Evolutionary conservation across 1,284 basidiomycete species (phyloP), one percentile per base, ranked within the genome.

Genomic region (Ustilago lituana): DNA sequence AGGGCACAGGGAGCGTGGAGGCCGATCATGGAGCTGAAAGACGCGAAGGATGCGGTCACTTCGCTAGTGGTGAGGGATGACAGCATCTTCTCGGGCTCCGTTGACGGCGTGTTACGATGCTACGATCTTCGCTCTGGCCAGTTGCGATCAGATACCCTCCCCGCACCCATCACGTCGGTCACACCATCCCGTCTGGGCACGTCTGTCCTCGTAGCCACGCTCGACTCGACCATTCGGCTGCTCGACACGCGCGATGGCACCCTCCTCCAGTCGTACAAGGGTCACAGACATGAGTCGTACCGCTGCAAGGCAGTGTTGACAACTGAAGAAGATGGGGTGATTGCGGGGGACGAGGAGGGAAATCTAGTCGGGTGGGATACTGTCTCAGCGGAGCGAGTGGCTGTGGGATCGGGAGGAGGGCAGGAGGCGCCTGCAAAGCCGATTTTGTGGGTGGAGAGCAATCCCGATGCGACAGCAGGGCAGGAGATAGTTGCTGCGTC

Each of bases 121-220:
- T 98, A 98, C 83, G 96, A 98, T 82, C 84, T 98, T 27, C 89
- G 95, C 41, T 92, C 90, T 85, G 96, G 96, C 20, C 88, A 94
- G 81, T 83, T 97, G 24, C 87, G 89, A 4, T 86, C 90, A 43
- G 96, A 99, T 82, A 93, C 89, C 74, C 87, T 98, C 59, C 93
- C 94, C 10, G 87, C 64, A 9, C 67, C 77, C 1, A 89, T 98
- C 31, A 91, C 91, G 0, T 89, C 91, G 20, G 27, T 78, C 15
- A 85, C 89, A 0, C 88, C 91, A 2, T 89, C 92, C 14, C 84
- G 88, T 74, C 88, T 95, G 82, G 84, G 86, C 44, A 87, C 89
- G 71, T 91, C 91, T 0, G 85, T 94, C 49, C 87, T 98, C 14
- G 89, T 91, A 24, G 87, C 90, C 11, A 90, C 90, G 1, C 88